Evolutionary conservation across 257 asterid species (phyloP).

Genomic region (Coffea eugenioides): DNA sequence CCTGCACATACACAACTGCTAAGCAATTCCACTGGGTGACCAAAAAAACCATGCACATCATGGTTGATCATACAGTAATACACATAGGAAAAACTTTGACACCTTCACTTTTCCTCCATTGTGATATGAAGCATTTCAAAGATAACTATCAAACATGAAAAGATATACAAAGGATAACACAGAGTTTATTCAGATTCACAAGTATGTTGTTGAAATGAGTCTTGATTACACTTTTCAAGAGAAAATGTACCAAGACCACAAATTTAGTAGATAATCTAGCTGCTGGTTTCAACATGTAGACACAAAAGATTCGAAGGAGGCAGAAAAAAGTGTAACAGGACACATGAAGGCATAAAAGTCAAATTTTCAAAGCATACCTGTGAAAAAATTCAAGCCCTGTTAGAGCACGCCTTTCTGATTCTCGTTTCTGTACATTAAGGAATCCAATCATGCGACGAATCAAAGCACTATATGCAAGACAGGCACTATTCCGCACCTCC

Average conservation of each 20-base stretch:
- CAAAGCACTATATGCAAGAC: conserved; percentile 93
- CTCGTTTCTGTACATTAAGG: conserved; percentile 89
- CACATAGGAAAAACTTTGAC: not conserved
- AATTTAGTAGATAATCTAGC: not conserved
- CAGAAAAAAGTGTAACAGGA: not conserved
- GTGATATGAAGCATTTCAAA: no score
- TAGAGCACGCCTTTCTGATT: conserved; percentile 82
- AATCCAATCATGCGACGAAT: conserved; percentile 97
- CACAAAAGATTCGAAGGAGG: not conserved
- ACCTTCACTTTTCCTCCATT: not conserved
- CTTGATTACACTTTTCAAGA: not conserved
- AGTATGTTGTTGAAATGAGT: not conserved
- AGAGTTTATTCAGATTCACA: not conserved
- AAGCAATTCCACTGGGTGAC: not conserved
- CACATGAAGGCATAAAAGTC: conserved; percentile 9
- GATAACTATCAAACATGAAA: not conserved
- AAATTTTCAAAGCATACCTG: conserved; percentile 45
- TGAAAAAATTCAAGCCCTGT: conserved; percentile 96
- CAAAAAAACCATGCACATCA: not conserved
- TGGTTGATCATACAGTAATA: not conserved
- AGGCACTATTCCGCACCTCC: conserved; percentile 98
- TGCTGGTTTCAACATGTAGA: not conserved
- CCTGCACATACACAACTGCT: not conserved
- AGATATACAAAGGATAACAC: not conserved
- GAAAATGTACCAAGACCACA: not conserved